Conservation (phyloP, 2,329 filamentous ascomycete genomes). For the Trichoderma sp. region DNA sequence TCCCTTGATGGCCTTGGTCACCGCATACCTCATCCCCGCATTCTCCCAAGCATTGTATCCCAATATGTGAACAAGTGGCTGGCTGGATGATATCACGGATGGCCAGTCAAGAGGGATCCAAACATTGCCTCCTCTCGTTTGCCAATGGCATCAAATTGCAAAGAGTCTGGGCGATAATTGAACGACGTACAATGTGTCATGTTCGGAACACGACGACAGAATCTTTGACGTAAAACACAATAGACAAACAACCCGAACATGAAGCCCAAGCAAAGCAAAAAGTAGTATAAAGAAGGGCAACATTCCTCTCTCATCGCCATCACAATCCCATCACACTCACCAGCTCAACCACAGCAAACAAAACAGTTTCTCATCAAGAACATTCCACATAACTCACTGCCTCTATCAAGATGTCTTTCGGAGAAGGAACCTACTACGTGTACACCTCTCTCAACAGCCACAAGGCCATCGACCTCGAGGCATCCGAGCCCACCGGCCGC, state of each 20-base stretch:
- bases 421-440: neutral
- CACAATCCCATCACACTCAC: neutral
- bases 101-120: neutral
- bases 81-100: neutral
- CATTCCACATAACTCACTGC: neutral
- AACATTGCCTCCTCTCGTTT: neutral
- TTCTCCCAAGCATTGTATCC: neutral
- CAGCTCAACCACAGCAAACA: neutral
- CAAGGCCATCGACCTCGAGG: slow-evolving; percentile 6
- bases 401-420: slow-evolving; percentile 2
- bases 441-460: neutral
- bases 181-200: neutral
- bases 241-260: neutral
- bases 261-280: neutral
- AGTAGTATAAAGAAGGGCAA: neutral
- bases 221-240: neutral
- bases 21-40: neutral
- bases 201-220: neutral
- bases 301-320: neutral
- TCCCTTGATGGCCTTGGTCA: neutral
- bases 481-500: neutral
- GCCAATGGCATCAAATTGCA: neutral
- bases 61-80: neutral
- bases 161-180: neutral
- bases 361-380: neutral